Evolutionary conservation across 108 stramenopile species (phyloP).

Genomic region (Discostella stelligeroides): DNA sequence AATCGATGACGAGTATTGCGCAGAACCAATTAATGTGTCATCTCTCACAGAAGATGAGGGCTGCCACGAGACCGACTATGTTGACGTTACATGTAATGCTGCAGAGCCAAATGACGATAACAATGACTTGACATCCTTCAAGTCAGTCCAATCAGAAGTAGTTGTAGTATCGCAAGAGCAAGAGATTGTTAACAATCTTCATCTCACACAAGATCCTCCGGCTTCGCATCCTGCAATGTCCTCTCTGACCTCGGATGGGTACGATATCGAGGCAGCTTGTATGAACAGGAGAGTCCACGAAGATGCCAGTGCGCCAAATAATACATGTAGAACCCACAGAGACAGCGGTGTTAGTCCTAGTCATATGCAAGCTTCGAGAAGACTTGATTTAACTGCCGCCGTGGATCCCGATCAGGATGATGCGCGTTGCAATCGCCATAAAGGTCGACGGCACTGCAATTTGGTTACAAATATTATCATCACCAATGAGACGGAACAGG

Average conservation of each 20-base stretch:
- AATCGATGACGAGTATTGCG: not conserved
- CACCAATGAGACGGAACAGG: not conserved
- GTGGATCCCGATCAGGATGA: constrained; percentile 7
- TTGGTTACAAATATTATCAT: constrained; percentile 1
- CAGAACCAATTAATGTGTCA: not conserved
- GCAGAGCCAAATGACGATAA: not conserved
- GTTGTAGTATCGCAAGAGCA: constrained; percentile 1
- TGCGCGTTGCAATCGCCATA: constrained; percentile 9
- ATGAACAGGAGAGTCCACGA: not conserved
- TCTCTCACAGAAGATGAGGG: constrained; percentile 12
- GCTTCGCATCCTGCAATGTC: constrained; percentile 24
- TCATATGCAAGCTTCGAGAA: not conserved
- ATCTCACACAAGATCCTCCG: constrained; percentile 10
- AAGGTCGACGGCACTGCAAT: not conserved
- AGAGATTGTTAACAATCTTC: not conserved
- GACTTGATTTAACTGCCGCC: not conserved
- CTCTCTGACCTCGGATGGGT: constrained; percentile 28
- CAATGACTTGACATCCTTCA: not conserved
- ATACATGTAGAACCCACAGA: not conserved
- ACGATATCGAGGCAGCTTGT: constrained; percentile 23
- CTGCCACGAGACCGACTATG: not conserved
- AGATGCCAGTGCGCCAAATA: not conserved
- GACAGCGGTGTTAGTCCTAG: not conserved
- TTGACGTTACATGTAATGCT: too few species aligned
- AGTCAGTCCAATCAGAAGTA: constrained; percentile 1